Evolutionary conservation across 164 flowering plant genomes (phyloP).

Genomic region (Paratinospora sagittata): DNA sequence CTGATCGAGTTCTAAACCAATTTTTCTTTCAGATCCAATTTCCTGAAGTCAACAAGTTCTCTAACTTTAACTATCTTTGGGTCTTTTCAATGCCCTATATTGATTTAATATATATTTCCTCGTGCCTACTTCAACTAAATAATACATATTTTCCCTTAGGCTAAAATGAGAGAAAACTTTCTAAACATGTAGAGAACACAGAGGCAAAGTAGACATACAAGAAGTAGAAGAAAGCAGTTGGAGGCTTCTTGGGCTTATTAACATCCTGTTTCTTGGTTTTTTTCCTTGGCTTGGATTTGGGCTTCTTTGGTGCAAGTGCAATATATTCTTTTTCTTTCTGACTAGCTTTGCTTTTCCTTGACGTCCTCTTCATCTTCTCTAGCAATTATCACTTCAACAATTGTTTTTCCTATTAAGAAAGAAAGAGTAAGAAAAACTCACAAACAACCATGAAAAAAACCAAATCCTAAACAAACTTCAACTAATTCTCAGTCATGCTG

Average conservation of each 20-base stretch:
- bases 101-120: background rate
- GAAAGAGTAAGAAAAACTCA: background rate
- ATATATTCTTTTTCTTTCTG: conserved; percentile 14
- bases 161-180: background rate
- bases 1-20: background rate
- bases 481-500: conserved; percentile 5
- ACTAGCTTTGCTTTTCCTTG: conserved; percentile 14
- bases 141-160: background rate
- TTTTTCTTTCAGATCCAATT: background rate
- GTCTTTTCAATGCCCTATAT: background rate
- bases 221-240: conserved; percentile 90
- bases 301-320: conserved; percentile 21
- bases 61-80: background rate
- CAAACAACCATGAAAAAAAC: background rate
- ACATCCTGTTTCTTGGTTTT: conserved; percentile 37
- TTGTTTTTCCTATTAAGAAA: conserved; percentile 16
- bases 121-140: background rate
- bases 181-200: background rate
- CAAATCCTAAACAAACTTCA: background rate
- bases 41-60: background rate
- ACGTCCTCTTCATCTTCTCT: conserved; percentile 21
- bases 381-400: conserved; percentile 24
- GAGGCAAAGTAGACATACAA: conserved; percentile 36
- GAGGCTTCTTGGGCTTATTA: conserved; percentile 82
- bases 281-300: conserved; percentile 32